Evolutionary conservation across 257 asterid species (phyloP), one percentile per base, ranked within the genome.

Genomic region (Echium plantagineum): DNA sequence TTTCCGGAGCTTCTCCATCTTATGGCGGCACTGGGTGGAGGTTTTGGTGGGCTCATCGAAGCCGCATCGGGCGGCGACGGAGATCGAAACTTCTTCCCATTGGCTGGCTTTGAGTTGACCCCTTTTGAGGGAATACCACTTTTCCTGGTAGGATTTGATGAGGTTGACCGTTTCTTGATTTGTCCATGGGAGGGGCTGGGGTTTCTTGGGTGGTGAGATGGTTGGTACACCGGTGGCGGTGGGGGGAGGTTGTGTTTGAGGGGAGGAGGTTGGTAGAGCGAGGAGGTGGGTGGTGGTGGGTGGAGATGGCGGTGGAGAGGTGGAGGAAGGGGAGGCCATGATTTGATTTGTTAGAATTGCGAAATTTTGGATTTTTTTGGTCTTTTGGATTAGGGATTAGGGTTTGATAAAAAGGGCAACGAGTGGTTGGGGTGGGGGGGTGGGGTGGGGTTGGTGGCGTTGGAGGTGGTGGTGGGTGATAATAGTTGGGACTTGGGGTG

Each of bases 21-120:
- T 90, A 78, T 90, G 98, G 71, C 98, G 94, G 77, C 98, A 90
- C 70, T 90, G 98, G 9, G 90, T 87, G 69, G 98, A 59, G 68
- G 98, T 77, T 61, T 88, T 83, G 1, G 95, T 80, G 7, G 91
- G 91, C 28, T 76, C 84, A 52, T 80, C 85, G 72, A 71, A 78
- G 60, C 90, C 94, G 73, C 97, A 86, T 46, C 86, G 84, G 66
- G 89, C 84, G 68, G 97, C 95, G 26, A 89, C 93, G 71, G 86
- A 67, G 70, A 66, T 51, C 55, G 94, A 72, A 21, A 85, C 94
- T 58, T 83, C 89, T 70, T 85, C 91, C 98, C 98, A 85, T 68
- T 87, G 96, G 62, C 70, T 76, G 55, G 98, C 89, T 55, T 83
- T 87, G 76, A 90, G 89, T 74, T 82, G 96, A 5, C 97, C 97